A percentile compares a stretch with the other conserved stretches of the same genome.
Evolutionary conservation across 345 rosid genomes (phyloP).

Genomic region (Salix caprea): DNA sequence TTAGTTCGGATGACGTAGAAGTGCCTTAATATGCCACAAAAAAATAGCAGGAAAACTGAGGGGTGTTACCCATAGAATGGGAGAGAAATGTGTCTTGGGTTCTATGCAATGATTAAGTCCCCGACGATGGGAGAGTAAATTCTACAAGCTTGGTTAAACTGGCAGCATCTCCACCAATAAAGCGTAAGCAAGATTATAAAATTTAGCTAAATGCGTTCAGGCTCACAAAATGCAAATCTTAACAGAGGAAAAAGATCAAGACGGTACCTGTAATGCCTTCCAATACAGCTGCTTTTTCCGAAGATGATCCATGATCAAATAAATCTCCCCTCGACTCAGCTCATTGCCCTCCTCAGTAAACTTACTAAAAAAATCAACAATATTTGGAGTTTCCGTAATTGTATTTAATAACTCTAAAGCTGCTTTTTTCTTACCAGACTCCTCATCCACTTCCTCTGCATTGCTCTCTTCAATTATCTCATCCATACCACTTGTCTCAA

Average conservation of each 20-base stretch:
- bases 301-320: background rate
- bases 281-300: conserved; percentile 1
- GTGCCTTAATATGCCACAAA: too few relatives aligned
- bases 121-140: too few relatives aligned
- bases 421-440: background rate
- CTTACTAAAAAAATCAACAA: background rate
- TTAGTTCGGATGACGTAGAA: too few relatives aligned
- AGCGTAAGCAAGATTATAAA: too few relatives aligned
- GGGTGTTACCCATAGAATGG: too few relatives aligned
- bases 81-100: too few relatives aligned
- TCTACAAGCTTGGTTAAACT: too few relatives aligned
- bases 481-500: background rate
- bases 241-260: background rate
- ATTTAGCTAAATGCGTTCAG: too few relatives aligned
- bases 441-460: background rate
- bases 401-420: conserved; percentile 4
- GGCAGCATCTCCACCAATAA: too few relatives aligned
- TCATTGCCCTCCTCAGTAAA: conserved; percentile 9
- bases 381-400: background rate
- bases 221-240: background rate
- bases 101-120: too few relatives aligned
- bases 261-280: conserved; percentile 7
- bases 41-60: too few relatives aligned
- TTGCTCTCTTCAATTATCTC: background rate
- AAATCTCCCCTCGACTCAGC: background rate